phyloP scores from a whole-genome alignment of 2,329 filamentous ascomycete species.

The Arthroderma sp. region DNA sequence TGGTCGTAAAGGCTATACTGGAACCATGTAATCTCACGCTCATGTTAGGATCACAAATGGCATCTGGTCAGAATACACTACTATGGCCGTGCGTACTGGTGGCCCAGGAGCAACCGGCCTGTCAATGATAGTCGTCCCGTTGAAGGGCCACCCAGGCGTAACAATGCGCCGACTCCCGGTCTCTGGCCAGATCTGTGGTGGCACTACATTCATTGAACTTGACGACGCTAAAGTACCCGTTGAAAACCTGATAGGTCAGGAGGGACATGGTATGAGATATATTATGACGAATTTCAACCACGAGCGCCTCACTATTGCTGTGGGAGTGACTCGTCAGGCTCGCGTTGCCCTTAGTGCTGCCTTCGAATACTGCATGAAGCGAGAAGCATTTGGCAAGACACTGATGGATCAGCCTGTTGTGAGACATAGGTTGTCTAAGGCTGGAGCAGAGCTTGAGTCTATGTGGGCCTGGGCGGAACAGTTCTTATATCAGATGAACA shows the following conservation, averaged over 20 bases:
- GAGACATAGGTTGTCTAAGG: slow-evolving; percentile 58
- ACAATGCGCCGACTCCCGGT: slow-evolving; percentile 57
- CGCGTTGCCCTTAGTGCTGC: slow-evolving; percentile 49
- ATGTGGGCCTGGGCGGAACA: slow-evolving; percentile 63
- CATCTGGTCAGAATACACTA: slow-evolving; percentile 55
- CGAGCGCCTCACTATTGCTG: slow-evolving; percentile 56
- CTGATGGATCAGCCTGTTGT: slow-evolving; percentile 66
- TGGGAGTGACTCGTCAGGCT: slow-evolving; percentile 51
- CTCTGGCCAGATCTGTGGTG: slow-evolving; percentile 50
- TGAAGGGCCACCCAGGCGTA: slow-evolving; percentile 57
- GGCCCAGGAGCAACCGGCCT: slow-evolving; percentile 51
- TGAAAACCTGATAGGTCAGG: slow-evolving; percentile 56
- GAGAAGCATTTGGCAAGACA: slow-evolving; percentile 56
- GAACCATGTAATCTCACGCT: background rate
- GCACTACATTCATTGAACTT: slow-evolving; percentile 64
- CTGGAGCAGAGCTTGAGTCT: slow-evolving; percentile 54
- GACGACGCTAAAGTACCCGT: slow-evolving; percentile 62
- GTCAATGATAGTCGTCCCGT: slow-evolving; percentile 55
- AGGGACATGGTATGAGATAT: slow-evolving; percentile 61
- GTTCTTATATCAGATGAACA: slow-evolving; percentile 55
- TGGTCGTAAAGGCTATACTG: slow-evolving; percentile 17
- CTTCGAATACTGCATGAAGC: slow-evolving; percentile 51
- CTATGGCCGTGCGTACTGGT: slow-evolving; percentile 63
- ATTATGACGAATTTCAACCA: slow-evolving; percentile 75
- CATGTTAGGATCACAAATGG: slow-evolving; percentile 53